These are phyloP conservation scores for Nakaseomyces bracarensis DNA, from an alignment of 1,139 yeast genomes.

Conservation along the genomic window DNA sequence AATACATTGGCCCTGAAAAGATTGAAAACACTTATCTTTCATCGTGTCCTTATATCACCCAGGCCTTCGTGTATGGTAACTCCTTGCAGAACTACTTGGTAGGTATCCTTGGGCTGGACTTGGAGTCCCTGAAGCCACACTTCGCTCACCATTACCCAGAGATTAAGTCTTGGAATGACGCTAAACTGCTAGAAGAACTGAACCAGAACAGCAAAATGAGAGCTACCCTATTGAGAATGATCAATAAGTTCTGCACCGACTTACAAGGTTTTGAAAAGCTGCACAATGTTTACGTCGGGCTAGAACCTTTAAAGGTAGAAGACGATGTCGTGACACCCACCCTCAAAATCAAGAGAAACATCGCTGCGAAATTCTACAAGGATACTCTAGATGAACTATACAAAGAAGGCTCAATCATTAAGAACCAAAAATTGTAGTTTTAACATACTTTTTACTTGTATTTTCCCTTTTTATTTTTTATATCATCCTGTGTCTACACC, in stretches of 20 bases:
- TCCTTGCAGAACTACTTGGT: slow-evolving; percentile 52
- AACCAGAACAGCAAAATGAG: slow-evolving; percentile 25
- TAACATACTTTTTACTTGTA: background rate
- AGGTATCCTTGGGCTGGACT: slow-evolving; percentile 58
- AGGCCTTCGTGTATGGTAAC: slow-evolving; percentile 63
- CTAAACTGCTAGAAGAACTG: slow-evolving; percentile 26
- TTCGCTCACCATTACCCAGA: slow-evolving; percentile 15
- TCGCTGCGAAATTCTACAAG: slow-evolving; percentile 47
- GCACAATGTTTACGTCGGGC: slow-evolving; percentile 48
- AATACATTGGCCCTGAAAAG: slow-evolving; percentile 71
- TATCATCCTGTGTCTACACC: background rate
- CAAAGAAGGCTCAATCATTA: slow-evolving; percentile 43
- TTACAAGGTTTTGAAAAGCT: slow-evolving; percentile 51
- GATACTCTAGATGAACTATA: slow-evolving; percentile 47
- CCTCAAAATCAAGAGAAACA: slow-evolving; percentile 57
- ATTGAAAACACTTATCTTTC: slow-evolving; percentile 60
- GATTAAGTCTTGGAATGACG: slow-evolving; percentile 19
- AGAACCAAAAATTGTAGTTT: slow-evolving; percentile 22
- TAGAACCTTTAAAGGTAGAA: slow-evolving; percentile 61
- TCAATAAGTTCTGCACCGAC: slow-evolving; percentile 29
- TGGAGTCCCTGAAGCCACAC: slow-evolving; percentile 28
- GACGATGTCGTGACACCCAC: slow-evolving; percentile 69
- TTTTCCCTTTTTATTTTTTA: background rate
- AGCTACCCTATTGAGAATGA: slow-evolving; percentile 19
- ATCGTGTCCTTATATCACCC: slow-evolving; percentile 44